Conservation (phyloP, 2,329 filamentous ascomycete species). For the Trichoderma simmonsii region DNA sequence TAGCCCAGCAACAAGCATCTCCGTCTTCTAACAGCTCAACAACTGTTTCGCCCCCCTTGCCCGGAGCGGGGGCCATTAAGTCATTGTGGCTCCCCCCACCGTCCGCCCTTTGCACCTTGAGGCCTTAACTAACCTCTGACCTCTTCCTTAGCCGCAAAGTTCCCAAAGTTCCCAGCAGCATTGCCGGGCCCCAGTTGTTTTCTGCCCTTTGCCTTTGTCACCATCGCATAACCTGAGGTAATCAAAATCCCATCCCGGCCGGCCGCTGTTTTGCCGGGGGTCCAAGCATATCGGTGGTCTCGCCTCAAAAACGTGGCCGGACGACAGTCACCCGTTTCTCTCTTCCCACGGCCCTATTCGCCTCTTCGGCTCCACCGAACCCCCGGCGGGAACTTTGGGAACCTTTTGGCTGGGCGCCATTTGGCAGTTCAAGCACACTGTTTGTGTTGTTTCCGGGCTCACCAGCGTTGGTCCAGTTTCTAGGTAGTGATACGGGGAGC, state of each 20-base stretch:
- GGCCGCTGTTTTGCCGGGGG: neutral
- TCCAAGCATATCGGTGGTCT: neutral
- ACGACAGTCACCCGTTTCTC: neutral
- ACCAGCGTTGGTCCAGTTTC: neutral
- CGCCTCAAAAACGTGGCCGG: neutral
- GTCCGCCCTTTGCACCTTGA: neutral
- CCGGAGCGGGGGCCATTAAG: slow-evolving; percentile 21
- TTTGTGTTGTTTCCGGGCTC: neutral
- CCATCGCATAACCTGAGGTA: neutral
- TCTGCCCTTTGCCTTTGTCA: neutral
- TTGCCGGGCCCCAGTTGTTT: neutral
- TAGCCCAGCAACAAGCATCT: neutral
- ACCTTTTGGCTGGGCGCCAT: slow-evolving; percentile 9
- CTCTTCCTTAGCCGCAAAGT: neutral
- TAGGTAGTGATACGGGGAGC: neutral
- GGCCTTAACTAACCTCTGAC: neutral
- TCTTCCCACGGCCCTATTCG: neutral
- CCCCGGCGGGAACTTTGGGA: slow-evolving; percentile 9
- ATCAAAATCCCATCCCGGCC: neutral
- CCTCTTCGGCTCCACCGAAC: neutral
- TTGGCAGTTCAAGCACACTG: neutral
- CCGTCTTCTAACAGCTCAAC: neutral
- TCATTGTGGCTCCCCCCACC: slow-evolving; percentile 14
- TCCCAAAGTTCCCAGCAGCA: slow-evolving; percentile 4
- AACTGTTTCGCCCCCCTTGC: slow-evolving; percentile 7